A percentile compares a stretch with the other conserved stretches of the same genome.
These are phyloP conservation scores for Solanum rostratum DNA, from an alignment of 257 asterid genomes.

Conservation along the genomic window DNA sequence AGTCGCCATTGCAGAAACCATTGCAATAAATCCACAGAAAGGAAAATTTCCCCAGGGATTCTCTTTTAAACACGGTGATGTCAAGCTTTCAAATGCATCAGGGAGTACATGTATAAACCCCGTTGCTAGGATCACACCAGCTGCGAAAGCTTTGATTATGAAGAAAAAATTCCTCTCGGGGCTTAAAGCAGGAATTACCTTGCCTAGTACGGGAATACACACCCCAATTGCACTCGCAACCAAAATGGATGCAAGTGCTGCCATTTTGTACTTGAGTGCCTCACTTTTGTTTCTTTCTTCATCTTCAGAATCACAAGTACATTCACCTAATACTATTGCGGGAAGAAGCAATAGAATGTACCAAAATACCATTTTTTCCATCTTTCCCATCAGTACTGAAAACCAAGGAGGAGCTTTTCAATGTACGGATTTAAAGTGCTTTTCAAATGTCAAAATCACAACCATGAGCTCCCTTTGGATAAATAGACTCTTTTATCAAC, in stretches of 20 bases:
- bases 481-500: not conserved
- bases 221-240: constrained; percentile 19
- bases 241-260: constrained; percentile 8
- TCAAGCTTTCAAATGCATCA: constrained; percentile 8
- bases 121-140: constrained; percentile 13
- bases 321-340: not conserved
- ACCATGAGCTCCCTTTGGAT: not conserved
- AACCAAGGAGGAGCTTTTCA: not conserved
- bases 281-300: not conserved
- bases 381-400: not conserved
- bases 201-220: constrained; percentile 6
- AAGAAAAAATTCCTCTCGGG: constrained; percentile 14
- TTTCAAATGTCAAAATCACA: not conserved
- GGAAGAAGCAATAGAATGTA: constrained; percentile 2
- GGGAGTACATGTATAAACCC: constrained; percentile 17
- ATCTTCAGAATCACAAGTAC: constrained; percentile 1
- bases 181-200: not conserved
- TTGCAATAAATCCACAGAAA: constrained; percentile 12
- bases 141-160: constrained; percentile 14
- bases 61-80: constrained; percentile 3
- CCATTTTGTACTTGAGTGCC: constrained; percentile 12
- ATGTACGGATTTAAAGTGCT: too few species aligned
- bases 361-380: not conserved
- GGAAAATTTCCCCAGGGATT: constrained; percentile 14
- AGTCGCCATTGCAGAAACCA: constrained; percentile 12